These are phyloP conservation scores for Russula lepida DNA, from an alignment of 768 basidiomycete species.

Conservation along the genomic window DNA sequence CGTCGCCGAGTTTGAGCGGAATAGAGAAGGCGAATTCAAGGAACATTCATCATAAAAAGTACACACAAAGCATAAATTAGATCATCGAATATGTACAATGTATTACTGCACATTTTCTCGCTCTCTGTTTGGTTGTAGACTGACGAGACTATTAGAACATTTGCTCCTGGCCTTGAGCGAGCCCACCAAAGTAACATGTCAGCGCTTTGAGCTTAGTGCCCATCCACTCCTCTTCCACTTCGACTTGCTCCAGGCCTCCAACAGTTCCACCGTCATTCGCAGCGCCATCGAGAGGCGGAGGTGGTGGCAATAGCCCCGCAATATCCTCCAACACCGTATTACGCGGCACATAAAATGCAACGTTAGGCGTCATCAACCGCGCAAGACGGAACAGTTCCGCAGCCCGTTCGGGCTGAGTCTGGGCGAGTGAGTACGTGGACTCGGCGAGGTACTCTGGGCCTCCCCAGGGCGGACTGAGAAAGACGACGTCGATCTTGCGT, in stretches of 20 bases:
- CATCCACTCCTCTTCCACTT: conserved; percentile 98
- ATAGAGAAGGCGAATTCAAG: not conserved
- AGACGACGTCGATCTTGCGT: conserved; percentile 77
- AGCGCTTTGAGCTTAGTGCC: conserved; percentile 86
- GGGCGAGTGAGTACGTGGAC: conserved; percentile 56
- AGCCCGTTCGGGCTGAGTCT: conserved; percentile 75
- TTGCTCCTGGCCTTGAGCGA: conserved; percentile 59
- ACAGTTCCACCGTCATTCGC: not conserved
- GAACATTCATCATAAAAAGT: not conserved
- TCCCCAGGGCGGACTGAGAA: conserved; percentile 95
- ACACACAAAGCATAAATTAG: not conserved
- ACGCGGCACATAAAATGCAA: conserved; percentile 86
- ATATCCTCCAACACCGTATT: conserved; percentile 73
- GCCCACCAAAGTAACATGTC: conserved; percentile 88
- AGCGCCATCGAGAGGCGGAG: not conserved
- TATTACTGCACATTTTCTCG: not conserved
- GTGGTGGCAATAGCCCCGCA: conserved; percentile 36
- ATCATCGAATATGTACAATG: not conserved
- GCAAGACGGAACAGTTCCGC: conserved; percentile 71
- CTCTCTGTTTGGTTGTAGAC: not conserved
- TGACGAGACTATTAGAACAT: conserved; percentile 35
- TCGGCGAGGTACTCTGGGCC: conserved; percentile 63
- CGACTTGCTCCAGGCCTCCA: conserved; percentile 48
- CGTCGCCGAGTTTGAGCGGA: conserved; percentile 33
- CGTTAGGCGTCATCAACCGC: conserved; percentile 62